Evolutionary conservation across 2,329 filamentous ascomycete species (phyloP), one percentile per base, ranked within the genome.

Genomic region (Phialocephala sp.): DNA sequence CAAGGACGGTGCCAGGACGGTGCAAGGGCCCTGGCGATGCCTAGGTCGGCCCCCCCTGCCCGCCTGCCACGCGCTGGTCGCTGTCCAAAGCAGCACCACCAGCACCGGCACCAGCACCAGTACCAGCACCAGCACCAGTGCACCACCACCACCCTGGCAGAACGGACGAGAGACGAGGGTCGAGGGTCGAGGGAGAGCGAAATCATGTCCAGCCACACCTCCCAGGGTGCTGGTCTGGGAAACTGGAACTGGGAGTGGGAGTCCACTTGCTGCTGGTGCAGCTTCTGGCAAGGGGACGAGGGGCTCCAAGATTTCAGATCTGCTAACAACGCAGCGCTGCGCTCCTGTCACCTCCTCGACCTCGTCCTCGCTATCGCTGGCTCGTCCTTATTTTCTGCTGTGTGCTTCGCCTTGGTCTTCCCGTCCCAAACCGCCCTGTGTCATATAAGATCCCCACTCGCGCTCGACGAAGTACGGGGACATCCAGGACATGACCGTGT

Each of bases 401-500:
- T 47, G 35, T 41, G 32, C 35, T 55, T 32, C 59, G 41, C 43
- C 43, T 18, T 36, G 41, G n/a, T 39, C 59, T 24, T 61, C 59
- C 32, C 36, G 15, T 27, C 50, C 59, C 35, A 27, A n/a, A 54
- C 35, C 45, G 14, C 47, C 43, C 27, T 27, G 41, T 60, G 43
- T 36, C 41, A 61, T 55, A 54, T 54, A 61, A 37, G 50, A 57
- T 52, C 58, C 60, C 63, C 60, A 61, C 58, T 58, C 60, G 59
- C 63, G 39, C 60, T 59, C 65, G 43, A 12, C 52, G 60, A 60
- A 61, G 36, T 64, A 64, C 63, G 22, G 66, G 63, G 65, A 54
- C 61, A 22, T 61, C 39, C 39, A 47, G 45, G 59, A 57, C 47
- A 63, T 65, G 63, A 60, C 59, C 41, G 35, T 66, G 63, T 66